Evolutionary conservation across 2,329 filamentous ascomycete genomes (phyloP).

Genomic region (Penicillium sp.): DNA sequence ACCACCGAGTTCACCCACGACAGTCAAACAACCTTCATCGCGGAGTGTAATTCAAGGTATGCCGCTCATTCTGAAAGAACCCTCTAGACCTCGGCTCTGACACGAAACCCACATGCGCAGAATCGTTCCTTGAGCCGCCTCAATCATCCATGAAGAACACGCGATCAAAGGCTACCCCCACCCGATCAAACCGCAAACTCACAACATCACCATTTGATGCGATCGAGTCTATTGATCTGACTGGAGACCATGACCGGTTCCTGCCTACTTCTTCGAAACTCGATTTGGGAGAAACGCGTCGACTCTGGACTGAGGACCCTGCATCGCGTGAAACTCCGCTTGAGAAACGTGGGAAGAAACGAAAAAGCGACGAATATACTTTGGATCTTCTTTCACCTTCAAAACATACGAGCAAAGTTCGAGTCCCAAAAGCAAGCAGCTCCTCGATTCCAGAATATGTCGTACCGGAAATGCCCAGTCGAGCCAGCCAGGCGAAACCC

Average conservation of each 20-base stretch:
- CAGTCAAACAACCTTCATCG: constrained; percentile 17
- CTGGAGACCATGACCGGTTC: constrained; percentile 38
- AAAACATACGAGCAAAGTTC: constrained; percentile 28
- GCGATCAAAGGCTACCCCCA: constrained; percentile 23
- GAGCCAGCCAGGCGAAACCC: constrained; percentile 7
- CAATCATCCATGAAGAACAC: constrained; percentile 20
- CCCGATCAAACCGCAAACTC: constrained; percentile 18
- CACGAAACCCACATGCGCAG: neutral
- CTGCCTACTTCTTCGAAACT: constrained; percentile 41
- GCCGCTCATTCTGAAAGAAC: neutral
- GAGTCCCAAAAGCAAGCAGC: constrained; percentile 21
- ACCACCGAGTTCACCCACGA: constrained; percentile 22
- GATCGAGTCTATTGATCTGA: constrained; percentile 50
- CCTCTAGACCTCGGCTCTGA: neutral
- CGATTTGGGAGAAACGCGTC: constrained; percentile 44
- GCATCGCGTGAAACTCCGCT: constrained; percentile 40
- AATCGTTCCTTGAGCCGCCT: constrained; percentile 18
- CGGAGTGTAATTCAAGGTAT: constrained; percentile 30
- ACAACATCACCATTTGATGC: constrained; percentile 29
- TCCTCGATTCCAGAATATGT: constrained; percentile 2
- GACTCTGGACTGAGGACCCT: constrained; percentile 48
- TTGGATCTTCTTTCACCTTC: constrained; percentile 39
- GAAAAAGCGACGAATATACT: constrained; percentile 52
- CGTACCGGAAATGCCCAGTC: constrained; percentile 6
- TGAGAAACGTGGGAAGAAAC: constrained; percentile 48